Percentiles rank a stretch among this genome's conserved stretches.
Evolutionary conservation across 257 asterid genomes (phyloP).

Genomic region (Solanum dulcamara): DNA sequence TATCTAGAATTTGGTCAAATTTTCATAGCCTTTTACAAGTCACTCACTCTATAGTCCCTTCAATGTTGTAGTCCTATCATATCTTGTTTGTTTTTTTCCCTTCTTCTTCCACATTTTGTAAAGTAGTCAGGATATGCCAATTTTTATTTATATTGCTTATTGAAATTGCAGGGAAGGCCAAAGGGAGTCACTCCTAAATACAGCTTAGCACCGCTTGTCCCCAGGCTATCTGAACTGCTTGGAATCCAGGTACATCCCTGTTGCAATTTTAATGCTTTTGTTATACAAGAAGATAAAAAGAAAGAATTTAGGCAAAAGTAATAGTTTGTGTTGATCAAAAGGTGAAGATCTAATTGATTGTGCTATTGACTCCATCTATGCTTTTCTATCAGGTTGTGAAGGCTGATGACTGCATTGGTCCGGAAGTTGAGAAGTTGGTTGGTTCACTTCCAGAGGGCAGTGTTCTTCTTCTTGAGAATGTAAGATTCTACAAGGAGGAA

Average conservation of each 20-base stretch:
- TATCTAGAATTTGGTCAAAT: neutral
- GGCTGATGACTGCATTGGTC: constrained; percentile 84
- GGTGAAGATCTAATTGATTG: neutral
- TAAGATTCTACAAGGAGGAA: constrained; percentile 88
- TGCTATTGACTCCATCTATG: neutral
- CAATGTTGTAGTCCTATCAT: neutral
- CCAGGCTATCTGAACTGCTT: constrained; percentile 66
- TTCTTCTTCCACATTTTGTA: neutral
- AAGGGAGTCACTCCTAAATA: constrained; percentile 29
- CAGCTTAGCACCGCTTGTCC: constrained; percentile 32
- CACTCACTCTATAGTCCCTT: neutral
- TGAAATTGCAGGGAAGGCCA: constrained; percentile 27
- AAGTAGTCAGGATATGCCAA: neutral
- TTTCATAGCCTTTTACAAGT: neutral
- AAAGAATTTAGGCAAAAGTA: neutral
- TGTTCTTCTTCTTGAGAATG: constrained; percentile 79
- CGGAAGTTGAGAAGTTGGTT: constrained; percentile 71
- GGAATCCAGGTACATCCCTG: constrained; percentile 46
- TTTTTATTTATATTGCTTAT: neutral
- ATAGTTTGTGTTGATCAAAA: neutral
- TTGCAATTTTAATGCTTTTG: neutral
- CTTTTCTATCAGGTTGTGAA: constrained; percentile 46
- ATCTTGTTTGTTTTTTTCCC: neutral
- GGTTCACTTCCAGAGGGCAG: constrained; percentile 62
- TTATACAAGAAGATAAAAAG: neutral